These are phyloP conservation scores for Gossypium raimondii DNA, from an alignment of 345 rosid genomes.

Conservation along the genomic window DNA sequence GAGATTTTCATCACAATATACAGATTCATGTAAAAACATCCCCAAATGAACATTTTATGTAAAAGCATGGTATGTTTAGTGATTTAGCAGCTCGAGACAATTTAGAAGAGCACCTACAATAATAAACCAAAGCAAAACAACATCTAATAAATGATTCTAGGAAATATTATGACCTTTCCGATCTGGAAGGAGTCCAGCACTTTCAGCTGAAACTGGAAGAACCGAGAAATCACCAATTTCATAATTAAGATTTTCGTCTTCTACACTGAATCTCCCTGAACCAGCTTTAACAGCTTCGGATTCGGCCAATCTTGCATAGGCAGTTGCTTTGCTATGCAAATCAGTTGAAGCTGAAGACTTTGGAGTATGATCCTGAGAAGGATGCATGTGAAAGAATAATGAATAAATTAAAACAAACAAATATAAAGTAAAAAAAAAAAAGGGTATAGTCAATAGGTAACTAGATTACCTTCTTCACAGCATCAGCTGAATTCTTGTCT, in stretches of 20 bases:
- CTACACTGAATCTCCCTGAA: constrained; percentile 22
- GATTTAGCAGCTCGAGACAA: neutral
- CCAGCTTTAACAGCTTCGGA: constrained; percentile 30
- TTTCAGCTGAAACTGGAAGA: constrained; percentile 85
- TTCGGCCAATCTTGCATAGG: constrained; percentile 60
- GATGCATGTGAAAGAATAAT: constrained; percentile 2
- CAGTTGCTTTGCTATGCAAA: constrained; percentile 68
- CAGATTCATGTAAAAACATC: neutral
- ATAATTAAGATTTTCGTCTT: constrained; percentile 24
- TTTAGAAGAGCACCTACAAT: neutral
- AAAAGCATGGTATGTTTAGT: neutral
- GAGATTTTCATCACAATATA: neutral
- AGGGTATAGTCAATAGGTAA: neutral
- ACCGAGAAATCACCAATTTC: constrained; percentile 37
- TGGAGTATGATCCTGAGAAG: constrained; percentile 29
- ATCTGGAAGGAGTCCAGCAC: constrained; percentile 66
- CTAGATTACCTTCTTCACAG: constrained; percentile 38
- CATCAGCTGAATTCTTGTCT: constrained; percentile 25
- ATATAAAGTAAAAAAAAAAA: neutral
- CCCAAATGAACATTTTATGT: too few species aligned
- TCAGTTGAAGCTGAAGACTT: constrained; percentile 33
- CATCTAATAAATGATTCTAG: neutral
- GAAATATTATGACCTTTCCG: constrained; percentile 41
- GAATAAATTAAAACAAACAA: neutral
- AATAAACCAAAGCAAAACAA: neutral